Conservation (phyloP, 106 monocot species). For the Dioscorea dumetorum region DNA sequence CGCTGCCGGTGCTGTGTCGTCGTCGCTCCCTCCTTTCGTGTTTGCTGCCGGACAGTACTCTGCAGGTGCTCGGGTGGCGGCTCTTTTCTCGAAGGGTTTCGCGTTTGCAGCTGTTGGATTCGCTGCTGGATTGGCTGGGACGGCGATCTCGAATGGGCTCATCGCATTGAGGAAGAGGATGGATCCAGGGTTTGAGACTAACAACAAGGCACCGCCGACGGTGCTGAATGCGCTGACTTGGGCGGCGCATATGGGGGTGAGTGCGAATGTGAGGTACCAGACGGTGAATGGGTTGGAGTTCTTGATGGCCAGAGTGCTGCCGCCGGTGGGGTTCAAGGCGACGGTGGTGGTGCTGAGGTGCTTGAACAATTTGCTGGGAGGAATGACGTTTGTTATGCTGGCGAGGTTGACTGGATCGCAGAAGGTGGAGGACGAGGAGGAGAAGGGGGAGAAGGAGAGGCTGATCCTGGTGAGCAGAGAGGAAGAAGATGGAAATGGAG, state of each 20-base stretch:
- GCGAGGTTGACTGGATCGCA: conserved; percentile 74
- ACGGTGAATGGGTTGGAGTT: conserved; percentile 71
- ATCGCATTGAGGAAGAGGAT: conserved; percentile 49
- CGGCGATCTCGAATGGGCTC: conserved; percentile 63
- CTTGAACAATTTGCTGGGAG: conserved; percentile 70
- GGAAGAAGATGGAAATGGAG: too few species aligned
- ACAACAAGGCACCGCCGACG: conserved; percentile 68
- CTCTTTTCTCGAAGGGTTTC: conserved; percentile 55
- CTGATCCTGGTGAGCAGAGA: conserved; percentile 7
- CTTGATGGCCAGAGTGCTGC: conserved; percentile 33
- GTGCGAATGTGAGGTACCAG: conserved; percentile 78
- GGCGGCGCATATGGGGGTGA: conserved; percentile 75
- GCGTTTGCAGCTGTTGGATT: conserved; percentile 69
- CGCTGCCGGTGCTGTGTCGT: background rate
- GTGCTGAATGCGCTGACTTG: conserved; percentile 64
- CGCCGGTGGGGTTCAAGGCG: conserved; percentile 43
- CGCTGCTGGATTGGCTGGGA: conserved; percentile 58
- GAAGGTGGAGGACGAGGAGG: conserved; percentile 22
- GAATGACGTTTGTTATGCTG: conserved; percentile 61
- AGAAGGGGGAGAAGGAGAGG: conserved; percentile 16
- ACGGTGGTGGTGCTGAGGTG: conserved; percentile 64
- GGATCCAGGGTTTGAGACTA: conserved; percentile 60
- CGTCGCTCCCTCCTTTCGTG: conserved; percentile 54
- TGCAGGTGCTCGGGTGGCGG: conserved; percentile 26
- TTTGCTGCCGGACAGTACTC: conserved; percentile 56